Evolutionary conservation across 805 yeast species (phyloP), one percentile per base, ranked within the genome.

Genomic region (Nadsonia fulvescens): DNA sequence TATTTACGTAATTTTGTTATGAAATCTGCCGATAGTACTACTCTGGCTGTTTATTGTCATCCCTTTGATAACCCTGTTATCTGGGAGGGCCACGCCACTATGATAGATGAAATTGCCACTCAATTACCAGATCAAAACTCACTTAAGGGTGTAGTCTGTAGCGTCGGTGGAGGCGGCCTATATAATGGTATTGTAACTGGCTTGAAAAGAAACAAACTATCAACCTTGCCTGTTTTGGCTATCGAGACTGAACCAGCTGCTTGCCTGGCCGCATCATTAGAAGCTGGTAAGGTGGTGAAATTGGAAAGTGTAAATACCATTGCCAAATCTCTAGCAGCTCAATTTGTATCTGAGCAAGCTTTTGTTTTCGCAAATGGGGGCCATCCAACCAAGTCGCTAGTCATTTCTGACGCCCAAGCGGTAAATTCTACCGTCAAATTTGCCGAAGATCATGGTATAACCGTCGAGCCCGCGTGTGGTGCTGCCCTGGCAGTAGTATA

Each of bases 121-220:
- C 95, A 86, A 53, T 61, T 78, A 14, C 29, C 29, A 4, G 18
- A 27, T 14, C 29, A 34, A 24, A 63, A 70, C 35, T 59, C 66
- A 23, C 64, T 86, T 31, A 66, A 63, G 32, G 95, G 94, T 2
- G 74, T 86, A 2, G 77, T 82, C 38, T 70, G 83, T 32, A 86
- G 94, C 6, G 81, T 82, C 27, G 98, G 96, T 32, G 98, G 98
- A 36, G 96, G 95, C 40, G 98, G 98, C 25, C 58, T 86, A 36
- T 65, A 76, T 44, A 68, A 92, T 7, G 98, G 98, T 44, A 58
- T 83, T 16, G 83, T 76, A 18, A 56, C 75, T 2, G 86, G 83
- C 40, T 49, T 82, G 47, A 72, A 74, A 46, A 63, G 82, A 32
- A 46, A 65, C 8, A 37, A 39, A n/a, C 49, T 47, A 41, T 28